Conservation (phyloP, 805 yeast genomes). For the Candida palmyrensis region DNA sequence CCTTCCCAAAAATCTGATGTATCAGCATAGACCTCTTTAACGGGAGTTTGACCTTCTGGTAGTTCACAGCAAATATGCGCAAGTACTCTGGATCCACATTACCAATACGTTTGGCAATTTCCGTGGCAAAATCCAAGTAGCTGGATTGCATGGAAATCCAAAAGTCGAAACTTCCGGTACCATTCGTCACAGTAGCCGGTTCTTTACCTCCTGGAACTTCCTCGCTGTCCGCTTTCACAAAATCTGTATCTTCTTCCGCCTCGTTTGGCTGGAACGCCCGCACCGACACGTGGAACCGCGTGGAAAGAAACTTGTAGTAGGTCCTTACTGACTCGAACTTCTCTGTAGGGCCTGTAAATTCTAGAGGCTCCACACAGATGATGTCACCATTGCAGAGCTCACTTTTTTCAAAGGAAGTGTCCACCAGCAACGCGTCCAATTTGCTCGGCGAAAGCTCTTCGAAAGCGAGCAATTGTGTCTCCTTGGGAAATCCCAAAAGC, state of each 20-base stretch:
- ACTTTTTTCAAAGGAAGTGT: conserved; percentile 44
- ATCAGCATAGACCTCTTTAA: conserved; percentile 28
- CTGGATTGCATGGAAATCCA: conserved; percentile 64
- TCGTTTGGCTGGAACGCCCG: conserved; percentile 41
- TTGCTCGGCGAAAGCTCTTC: conserved; percentile 61
- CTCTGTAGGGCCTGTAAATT: conserved; percentile 18
- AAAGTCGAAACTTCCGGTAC: conserved; percentile 41
- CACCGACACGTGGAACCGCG: conserved; percentile 57
- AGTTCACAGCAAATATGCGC: conserved; percentile 58
- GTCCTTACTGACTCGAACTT: conserved; percentile 27
- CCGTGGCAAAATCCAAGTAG: conserved; percentile 56
- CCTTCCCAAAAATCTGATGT: conserved; percentile 37
- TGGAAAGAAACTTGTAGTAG: conserved; percentile 50
- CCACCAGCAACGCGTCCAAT: conserved; percentile 39
- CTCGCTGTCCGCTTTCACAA: conserved; percentile 26
- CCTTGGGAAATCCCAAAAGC: conserved; percentile 34
- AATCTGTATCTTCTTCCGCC: conserved; percentile 46
- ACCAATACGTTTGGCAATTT: conserved; percentile 47
- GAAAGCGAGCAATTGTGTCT: conserved; percentile 32
- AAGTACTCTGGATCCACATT: conserved; percentile 55
- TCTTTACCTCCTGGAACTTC: conserved; percentile 9
- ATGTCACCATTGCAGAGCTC: conserved; percentile 72
- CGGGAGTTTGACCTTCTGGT: conserved; percentile 54
- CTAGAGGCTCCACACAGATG: conserved; percentile 30
- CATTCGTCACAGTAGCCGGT: conserved; percentile 13